Conservation (phyloP, 495 filamentous ascomycete genomes). For the Tricharina praecox region DNA sequence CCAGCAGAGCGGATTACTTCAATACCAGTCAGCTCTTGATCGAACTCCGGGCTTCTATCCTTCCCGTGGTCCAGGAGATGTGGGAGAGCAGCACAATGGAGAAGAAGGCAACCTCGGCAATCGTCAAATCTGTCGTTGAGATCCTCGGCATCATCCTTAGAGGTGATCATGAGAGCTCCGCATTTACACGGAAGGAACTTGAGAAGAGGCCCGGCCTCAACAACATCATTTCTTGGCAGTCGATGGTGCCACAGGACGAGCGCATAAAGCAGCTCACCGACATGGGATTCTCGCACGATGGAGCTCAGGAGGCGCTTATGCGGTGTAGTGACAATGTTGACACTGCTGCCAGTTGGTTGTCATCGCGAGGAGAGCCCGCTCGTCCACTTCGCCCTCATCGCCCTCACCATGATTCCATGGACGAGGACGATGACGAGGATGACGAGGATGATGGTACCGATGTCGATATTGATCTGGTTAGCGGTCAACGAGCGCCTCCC, state of each 20-base stretch:
- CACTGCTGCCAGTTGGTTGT: slow-evolving; percentile 17
- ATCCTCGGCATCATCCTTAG: slow-evolving; percentile 66
- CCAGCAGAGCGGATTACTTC: slow-evolving; percentile 48
- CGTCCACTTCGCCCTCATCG: not conserved
- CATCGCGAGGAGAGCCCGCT: slow-evolving; percentile 7
- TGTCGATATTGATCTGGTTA: slow-evolving; percentile 1
- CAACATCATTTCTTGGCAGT: slow-evolving; percentile 27
- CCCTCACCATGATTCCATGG: slow-evolving; percentile 1
- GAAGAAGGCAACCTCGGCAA: slow-evolving; percentile 41
- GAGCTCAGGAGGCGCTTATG: slow-evolving; percentile 15
- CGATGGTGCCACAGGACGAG: slow-evolving; percentile 24
- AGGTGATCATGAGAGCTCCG: slow-evolving; percentile 55
- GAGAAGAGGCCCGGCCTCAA: slow-evolving; percentile 28
- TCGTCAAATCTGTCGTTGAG: slow-evolving; percentile 64
- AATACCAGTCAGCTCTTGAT: slow-evolving; percentile 64
- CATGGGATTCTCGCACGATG: slow-evolving; percentile 23
- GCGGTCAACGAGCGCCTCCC: not conserved
- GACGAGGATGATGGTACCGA: slow-evolving; percentile 10
- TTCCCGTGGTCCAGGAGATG: slow-evolving; percentile 60
- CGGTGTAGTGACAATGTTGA: slow-evolving; percentile 21
- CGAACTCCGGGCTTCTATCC: slow-evolving; percentile 63
- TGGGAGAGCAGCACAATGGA: slow-evolving; percentile 74
- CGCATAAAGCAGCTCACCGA: slow-evolving; percentile 21
- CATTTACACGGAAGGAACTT: slow-evolving; percentile 16
- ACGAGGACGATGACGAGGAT: slow-evolving; percentile 21